Percentiles rank a stretch among this genome's conserved stretches.
These are phyloP conservation scores for Asterochloris erici DNA, from an alignment of 139 green algal genomes.

Conservation along the genomic window DNA sequence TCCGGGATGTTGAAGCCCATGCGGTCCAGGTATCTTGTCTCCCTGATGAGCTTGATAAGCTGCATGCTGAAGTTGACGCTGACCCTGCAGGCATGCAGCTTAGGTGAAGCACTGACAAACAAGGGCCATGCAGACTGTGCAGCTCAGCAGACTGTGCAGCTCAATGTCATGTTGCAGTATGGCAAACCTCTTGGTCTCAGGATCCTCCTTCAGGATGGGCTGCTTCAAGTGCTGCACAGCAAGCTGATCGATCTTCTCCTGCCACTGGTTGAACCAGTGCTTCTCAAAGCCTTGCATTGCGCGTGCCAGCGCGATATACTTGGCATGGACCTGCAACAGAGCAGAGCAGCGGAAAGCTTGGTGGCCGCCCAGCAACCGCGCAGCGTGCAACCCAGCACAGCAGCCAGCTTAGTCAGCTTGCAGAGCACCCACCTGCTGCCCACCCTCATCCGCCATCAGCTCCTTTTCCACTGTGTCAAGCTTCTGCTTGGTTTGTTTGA, in stretches of 20 bases:
- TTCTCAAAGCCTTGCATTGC: conserved; percentile 87
- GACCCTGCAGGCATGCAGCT: conserved; percentile 33
- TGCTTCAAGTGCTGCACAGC: conserved; percentile 73
- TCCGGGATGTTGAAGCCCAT: conserved; percentile 86
- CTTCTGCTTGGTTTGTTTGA: conserved; percentile 81
- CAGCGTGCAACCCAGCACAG: neutral
- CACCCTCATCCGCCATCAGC: conserved; percentile 26
- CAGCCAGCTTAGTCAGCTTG: neutral
- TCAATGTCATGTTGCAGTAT: no score
- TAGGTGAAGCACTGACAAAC: neutral
- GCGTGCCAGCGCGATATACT: conserved; percentile 71
- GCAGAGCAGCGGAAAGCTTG: neutral
- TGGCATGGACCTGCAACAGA: conserved; percentile 39
- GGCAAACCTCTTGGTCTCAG: conserved; percentile 35
- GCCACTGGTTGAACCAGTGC: conserved; percentile 68
- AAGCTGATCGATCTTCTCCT: conserved; percentile 54
- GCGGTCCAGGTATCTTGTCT: conserved; percentile 84
- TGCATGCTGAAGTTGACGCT: conserved; percentile 76
- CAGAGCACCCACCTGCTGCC: conserved; percentile 32
- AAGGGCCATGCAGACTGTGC: no score
- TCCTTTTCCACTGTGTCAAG: conserved; percentile 58
- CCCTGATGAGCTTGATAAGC: conserved; percentile 68
- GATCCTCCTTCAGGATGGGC: conserved; percentile 60
- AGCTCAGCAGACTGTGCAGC: no score
- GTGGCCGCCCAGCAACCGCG: neutral